phyloP scores from a whole-genome alignment of 2,329 filamentous ascomycete species.

The Diplocarpon mali region DNA sequence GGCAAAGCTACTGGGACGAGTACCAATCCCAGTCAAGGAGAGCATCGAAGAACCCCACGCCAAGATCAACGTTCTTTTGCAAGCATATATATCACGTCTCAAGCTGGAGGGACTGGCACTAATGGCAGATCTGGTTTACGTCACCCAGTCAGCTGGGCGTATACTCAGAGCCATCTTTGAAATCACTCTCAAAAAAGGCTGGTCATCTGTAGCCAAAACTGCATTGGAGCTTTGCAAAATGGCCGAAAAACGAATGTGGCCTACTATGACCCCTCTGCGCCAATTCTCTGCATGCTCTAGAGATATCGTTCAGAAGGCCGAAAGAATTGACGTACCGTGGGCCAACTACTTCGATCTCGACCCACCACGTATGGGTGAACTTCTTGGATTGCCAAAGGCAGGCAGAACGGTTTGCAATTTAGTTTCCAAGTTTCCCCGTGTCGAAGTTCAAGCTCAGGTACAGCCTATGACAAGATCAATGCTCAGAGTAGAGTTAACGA shows the following conservation, averaged over 20 bases:
- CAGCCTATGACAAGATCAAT: constrained; percentile 92
- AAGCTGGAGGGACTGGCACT: constrained; percentile 88
- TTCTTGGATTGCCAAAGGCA: constrained; percentile 80
- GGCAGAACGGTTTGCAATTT: constrained; percentile 77
- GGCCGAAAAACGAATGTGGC: constrained; percentile 99
- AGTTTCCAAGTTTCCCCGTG: constrained; percentile 82
- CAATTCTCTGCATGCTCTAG: constrained; percentile 76
- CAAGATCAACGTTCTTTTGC: constrained; percentile 95
- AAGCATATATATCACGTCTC: constrained; percentile 91
- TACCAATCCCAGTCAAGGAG: constrained; percentile 95
- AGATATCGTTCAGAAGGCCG: constrained; percentile 84
- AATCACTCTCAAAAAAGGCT: constrained; percentile 93
- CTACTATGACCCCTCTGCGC: constrained; percentile 89
- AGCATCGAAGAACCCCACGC: constrained; percentile 92
- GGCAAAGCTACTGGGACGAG: constrained; percentile 77
- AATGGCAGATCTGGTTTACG: constrained; percentile 98
- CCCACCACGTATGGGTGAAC: constrained; percentile 89
- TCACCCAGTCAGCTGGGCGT: constrained; percentile 94
- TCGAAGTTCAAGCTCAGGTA: constrained; percentile 87
- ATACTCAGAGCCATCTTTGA: constrained; percentile 94
- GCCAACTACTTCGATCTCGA: constrained; percentile 91
- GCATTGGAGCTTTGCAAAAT: constrained; percentile 95
- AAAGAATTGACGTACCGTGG: constrained; percentile 92
- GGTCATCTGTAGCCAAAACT: constrained; percentile 85
- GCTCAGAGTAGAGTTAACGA: constrained; percentile 79